Base-by-base conservation (phyloP, 2,329 filamentous ascomycete genomes). In the Diplodia mutila region DNA sequence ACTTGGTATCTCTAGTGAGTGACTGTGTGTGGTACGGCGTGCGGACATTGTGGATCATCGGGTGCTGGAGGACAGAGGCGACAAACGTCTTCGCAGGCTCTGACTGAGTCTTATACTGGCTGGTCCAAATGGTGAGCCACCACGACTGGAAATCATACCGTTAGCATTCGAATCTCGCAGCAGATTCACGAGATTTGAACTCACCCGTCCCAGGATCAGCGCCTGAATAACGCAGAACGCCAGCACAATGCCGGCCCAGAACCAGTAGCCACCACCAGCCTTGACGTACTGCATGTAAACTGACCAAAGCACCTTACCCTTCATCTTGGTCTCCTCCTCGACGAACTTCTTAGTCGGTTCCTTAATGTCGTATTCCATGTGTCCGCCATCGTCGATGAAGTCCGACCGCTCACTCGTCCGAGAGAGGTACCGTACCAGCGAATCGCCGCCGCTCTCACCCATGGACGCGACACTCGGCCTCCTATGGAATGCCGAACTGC, bases 251-350 rank as follows among this genome's bases (percentile, higher is more conserved):
- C 85, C 6, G 0, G 75, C 70, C 90, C 90, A 92, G 72, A 87
- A 87, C 16, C 80, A 74, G 71, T 83, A 81, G 11, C 89, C 88
- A 18, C 91, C 91, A 69, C 87, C 91, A 27, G 88, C 86, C 11
- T 82, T 83, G 16, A 94, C 77, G 73, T 94, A 95, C 0, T 84
- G 83, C 14, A 81, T 73, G 70, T 94, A 94, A n/a, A 94, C 85
- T 7, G 83, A 82, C 25, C 82, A 82, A 71, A 89, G 89, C 37
- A 94, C 87, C 5, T 88, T 85, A 1, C 92, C 92, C 65, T 85
- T 85, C 74, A 92, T 90, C 67, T 89, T 85, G n/a, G 81, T 82
- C 76, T 95, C 92, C 2, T 93, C 91, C 73, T 93, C 89, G 29
- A 91, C 86, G 71, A 94, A 94, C 76, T 92, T 90, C 70, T 88